phyloP scores from a whole-genome alignment of 345 rosid species.

The Erysimum cheiranthoides region DNA sequence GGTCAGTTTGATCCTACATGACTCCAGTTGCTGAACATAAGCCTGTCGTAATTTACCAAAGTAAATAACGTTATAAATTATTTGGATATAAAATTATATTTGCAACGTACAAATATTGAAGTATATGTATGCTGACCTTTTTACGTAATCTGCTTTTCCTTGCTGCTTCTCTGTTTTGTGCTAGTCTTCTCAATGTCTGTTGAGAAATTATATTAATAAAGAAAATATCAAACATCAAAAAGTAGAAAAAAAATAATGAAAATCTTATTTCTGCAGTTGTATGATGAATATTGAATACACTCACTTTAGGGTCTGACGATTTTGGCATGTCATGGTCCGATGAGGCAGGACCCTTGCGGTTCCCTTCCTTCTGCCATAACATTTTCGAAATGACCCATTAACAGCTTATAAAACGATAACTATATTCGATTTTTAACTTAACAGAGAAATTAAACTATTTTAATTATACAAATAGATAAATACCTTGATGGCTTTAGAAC shows the following conservation, averaged over 20 bases:
- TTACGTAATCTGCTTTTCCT: slow-evolving; percentile 95
- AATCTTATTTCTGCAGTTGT: background rate
- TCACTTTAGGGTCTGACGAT: slow-evolving; percentile 70
- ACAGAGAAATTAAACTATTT: background rate
- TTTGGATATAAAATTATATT: background rate
- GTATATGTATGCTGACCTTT: slow-evolving; percentile 56
- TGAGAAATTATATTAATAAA: slow-evolving; percentile 13
- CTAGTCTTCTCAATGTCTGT: slow-evolving; percentile 93
- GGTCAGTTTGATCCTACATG: slow-evolving; percentile 90
- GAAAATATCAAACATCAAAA: slow-evolving; percentile 1
- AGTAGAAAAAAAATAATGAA: background rate
- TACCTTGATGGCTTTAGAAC: slow-evolving; percentile 63
- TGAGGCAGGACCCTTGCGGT: slow-evolving; percentile 57
- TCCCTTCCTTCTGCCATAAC: slow-evolving; percentile 58
- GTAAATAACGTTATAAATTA: background rate
- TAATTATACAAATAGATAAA: background rate
- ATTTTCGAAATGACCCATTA: slow-evolving; percentile 26
- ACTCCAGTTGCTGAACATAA: slow-evolving; percentile 93
- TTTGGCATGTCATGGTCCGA: slow-evolving; percentile 67
- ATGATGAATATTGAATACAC: slow-evolving; percentile 26
- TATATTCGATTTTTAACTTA: slow-evolving; percentile 15
- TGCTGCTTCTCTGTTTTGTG: slow-evolving; percentile 99
- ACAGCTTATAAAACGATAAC: slow-evolving; percentile 11
- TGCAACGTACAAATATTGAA: slow-evolving; percentile 6
- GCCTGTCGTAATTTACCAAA: slow-evolving; percentile 59